Evolutionary conservation across 192 early-diverging fungal genomes (phyloP).

Genomic region (Podila epicladia): DNA sequence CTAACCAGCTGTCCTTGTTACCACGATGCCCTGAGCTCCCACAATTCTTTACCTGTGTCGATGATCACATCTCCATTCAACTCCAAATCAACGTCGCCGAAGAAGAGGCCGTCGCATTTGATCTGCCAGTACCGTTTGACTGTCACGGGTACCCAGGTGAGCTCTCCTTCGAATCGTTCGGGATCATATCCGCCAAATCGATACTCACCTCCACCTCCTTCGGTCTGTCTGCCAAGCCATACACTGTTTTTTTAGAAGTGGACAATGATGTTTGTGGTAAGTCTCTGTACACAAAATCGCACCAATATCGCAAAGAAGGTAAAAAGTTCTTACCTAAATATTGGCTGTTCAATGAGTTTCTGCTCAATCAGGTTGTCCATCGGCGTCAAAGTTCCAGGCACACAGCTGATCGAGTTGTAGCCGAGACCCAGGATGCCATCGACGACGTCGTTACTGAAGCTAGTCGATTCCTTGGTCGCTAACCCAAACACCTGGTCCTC

Average conservation of each 20-base stretch:
- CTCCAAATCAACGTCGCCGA: conserved; percentile 30
- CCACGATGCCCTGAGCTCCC: no score
- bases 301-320: background rate
- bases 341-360: conserved; percentile 60
- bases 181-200: conserved; percentile 60
- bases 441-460: conserved; percentile 67
- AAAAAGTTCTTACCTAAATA: conserved; percentile 51
- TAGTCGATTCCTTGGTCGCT: conserved; percentile 64
- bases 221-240: conserved; percentile 58
- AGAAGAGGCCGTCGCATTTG: conserved; percentile 39
- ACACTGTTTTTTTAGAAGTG: conserved; percentile 49
- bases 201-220: conserved; percentile 61
- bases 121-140: conserved; percentile 70
- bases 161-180: conserved; percentile 44
- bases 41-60: conserved; percentile 50
- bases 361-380: conserved; percentile 70
- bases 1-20: no score
- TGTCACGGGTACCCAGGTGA: conserved; percentile 59
- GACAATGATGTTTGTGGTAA: background rate
- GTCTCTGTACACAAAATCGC: background rate
- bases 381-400: conserved; percentile 56
- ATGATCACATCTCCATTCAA: conserved; percentile 49
- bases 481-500: conserved; percentile 68
- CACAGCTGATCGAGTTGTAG: conserved; percentile 57
- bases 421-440: conserved; percentile 76